A percentile compares a stretch with the other conserved stretches of the same genome.
Conservation (phyloP, 2,329 filamentous ascomycete genomes). For the Mycosphaerelloides madeirae region DNA sequence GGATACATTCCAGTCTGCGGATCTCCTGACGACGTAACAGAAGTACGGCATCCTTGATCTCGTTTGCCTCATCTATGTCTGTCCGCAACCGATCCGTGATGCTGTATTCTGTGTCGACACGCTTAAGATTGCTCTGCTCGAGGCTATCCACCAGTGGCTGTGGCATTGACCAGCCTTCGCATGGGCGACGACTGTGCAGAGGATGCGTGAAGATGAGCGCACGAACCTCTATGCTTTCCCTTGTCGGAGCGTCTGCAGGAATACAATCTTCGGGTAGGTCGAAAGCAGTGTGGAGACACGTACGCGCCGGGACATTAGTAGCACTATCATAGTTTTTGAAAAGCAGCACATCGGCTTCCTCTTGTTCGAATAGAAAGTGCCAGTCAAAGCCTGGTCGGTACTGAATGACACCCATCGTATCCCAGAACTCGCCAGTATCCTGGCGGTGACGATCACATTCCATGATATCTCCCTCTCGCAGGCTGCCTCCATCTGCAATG, state of each 20-base stretch:
- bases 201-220: constrained; percentile 27
- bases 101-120: constrained; percentile 19
- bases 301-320: constrained; percentile 12
- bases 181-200: constrained; percentile 9
- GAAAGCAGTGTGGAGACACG: constrained; percentile 25
- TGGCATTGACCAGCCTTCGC: constrained; percentile 5
- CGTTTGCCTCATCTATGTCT: constrained; percentile 23
- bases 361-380: constrained; percentile 27
- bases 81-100: constrained; percentile 21
- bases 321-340: constrained; percentile 18
- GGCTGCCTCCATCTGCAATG: constrained; percentile 23
- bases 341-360: constrained; percentile 18
- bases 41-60: constrained; percentile 22
- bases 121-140: constrained; percentile 15
- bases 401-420: constrained; percentile 17
- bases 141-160: constrained; percentile 19
- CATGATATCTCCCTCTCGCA: constrained; percentile 19
- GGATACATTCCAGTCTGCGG: constrained; percentile 11
- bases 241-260: constrained; percentile 17
- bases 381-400: constrained; percentile 26
- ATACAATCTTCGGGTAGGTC: constrained; percentile 20
- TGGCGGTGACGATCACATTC: constrained; percentile 18
- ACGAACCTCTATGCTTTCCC: constrained; percentile 27
- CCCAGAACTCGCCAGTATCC: constrained; percentile 11
- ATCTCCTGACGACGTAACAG: constrained; percentile 20